These are phyloP conservation scores for Silene conica DNA, from an alignment of 148 eudicot species.

Conservation along the genomic window DNA sequence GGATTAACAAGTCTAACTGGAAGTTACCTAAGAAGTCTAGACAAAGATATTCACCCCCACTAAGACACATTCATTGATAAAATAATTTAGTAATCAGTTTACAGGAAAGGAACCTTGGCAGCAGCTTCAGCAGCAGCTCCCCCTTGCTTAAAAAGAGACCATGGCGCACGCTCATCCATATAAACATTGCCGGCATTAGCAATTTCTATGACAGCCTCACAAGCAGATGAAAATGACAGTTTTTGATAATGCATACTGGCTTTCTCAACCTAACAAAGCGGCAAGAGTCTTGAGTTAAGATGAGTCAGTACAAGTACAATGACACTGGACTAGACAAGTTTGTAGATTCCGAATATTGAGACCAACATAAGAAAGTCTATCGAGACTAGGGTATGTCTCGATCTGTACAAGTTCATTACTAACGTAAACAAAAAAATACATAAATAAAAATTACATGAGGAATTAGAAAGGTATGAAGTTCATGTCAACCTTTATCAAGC, in stretches of 20 bases:
- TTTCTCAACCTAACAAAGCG: slow-evolving; percentile 61
- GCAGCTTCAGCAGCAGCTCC: slow-evolving; percentile 83
- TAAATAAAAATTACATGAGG: background rate
- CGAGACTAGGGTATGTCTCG: background rate
- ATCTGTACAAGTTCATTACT: background rate
- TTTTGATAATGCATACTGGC: slow-evolving; percentile 61
- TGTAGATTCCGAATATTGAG: slow-evolving; percentile 1
- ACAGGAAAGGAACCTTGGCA: slow-evolving; percentile 60
- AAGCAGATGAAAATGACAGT: slow-evolving; percentile 77
- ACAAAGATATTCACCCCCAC: background rate
- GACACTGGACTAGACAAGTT: background rate
- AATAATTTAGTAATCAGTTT: background rate
- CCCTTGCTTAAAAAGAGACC: slow-evolving; percentile 97
- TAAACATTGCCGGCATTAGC: slow-evolving; percentile 91
- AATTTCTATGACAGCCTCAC: slow-evolving; percentile 90
- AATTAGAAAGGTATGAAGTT: background rate
- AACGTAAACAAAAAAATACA: background rate
- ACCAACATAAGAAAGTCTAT: background rate
- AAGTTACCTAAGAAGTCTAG: background rate
- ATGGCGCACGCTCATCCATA: slow-evolving; percentile 89
- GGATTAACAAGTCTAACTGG: background rate
- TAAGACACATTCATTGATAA: slow-evolving; percentile 1
- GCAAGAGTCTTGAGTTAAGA: background rate
- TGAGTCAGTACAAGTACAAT: background rate
- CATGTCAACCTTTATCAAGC: background rate